Percentiles rank a stretch among this genome's conserved stretches.
These are phyloP conservation scores for Tolypocladium guangdongense DNA, from an alignment of 2,329 filamentous ascomycete genomes.

Conservation along the genomic window DNA sequence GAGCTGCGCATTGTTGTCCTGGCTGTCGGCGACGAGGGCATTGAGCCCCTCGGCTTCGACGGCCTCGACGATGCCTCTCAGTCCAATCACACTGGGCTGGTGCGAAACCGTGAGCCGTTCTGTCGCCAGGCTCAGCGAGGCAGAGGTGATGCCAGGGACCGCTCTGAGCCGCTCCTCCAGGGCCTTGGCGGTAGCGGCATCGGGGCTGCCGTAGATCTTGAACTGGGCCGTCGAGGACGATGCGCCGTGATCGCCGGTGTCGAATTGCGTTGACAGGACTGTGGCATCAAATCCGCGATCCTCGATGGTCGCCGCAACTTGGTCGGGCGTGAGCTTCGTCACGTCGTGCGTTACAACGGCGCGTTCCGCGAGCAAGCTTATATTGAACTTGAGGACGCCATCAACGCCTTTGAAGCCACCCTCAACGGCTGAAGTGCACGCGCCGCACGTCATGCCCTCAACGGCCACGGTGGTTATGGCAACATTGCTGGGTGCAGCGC, in stretches of 20 bases:
- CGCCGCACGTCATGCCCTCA: constrained; percentile 95
- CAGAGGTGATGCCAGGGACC: constrained; percentile 63
- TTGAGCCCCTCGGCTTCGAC: constrained; percentile 81
- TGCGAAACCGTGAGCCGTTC: constrained; percentile 66
- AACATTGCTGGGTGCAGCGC: constrained; percentile 24
- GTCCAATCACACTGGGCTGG: constrained; percentile 58
- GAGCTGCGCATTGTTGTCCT: constrained; percentile 94
- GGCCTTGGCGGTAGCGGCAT: constrained; percentile 58
- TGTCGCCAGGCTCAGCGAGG: constrained; percentile 60
- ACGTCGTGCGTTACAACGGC: constrained; percentile 81
- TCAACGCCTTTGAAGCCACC: constrained; percentile 66
- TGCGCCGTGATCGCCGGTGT: constrained; percentile 41
- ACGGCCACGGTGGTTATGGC: constrained; percentile 78
- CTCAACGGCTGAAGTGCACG: constrained; percentile 88
- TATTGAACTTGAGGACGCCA: constrained; percentile 82
- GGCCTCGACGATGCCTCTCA: constrained; percentile 71
- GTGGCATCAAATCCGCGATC: constrained; percentile 81
- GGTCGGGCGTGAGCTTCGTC: constrained; percentile 55
- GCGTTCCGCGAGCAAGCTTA: constrained; percentile 85
- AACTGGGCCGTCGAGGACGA: constrained; percentile 57
- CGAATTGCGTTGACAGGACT: constrained; percentile 64
- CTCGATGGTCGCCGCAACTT: constrained; percentile 75
- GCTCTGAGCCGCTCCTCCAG: constrained; percentile 59
- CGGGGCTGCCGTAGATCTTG: constrained; percentile 71
- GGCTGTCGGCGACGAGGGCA: constrained; percentile 77